Evolutionary conservation across 2,329 filamentous ascomycete species (phyloP), one percentile per base, ranked within the genome.

Genomic region (Arthrobotrys megalospora): DNA sequence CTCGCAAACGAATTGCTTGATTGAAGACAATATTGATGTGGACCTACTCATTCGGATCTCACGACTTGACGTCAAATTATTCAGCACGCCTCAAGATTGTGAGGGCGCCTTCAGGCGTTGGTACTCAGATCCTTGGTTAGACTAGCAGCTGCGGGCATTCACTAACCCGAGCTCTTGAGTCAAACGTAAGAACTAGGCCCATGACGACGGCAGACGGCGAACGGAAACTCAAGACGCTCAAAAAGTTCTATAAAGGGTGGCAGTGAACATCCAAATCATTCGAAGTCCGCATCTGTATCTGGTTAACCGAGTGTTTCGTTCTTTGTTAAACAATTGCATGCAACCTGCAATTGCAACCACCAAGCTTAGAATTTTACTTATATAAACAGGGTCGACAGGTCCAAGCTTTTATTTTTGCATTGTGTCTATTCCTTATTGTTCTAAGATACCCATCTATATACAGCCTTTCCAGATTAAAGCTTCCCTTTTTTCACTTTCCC

Each of bases 91-190:
- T 60, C 55, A 19, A 24, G 7, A 41, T 28, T 12, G 12, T n/a
- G 55, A 60, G 55, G 53, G 6, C 19, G 10, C 36, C 34, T 5
- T 43, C 53, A 60, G 36, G 34, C 34, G 41, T 43, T 41, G 19
- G 19, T 43, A 21, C 34, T 16, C 36, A 28, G 55, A 60, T 60
- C 55, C 55, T 60, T 60, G 55, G 36, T 28, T 60, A 60, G 55
- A 36, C 55, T 43, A 60, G 16, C 16, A 12, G 21, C 32, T n/a
- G n/a, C 32, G n/a, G 10, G n/a, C 12, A 12, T 58, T 58, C 52
- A 24, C 52, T 11, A 38, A 11, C 19, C 55, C 12, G 55, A 60
- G 55, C 55, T 60, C 55, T 21, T 43, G 55, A 43, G 36, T 43
- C 55, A 41, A 60, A 6, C 12, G 55, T 60, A 32, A 60, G 55